phyloP scores from a whole-genome alignment of 176 grass and related monocot species.

The Oryza glaberrima region DNA sequence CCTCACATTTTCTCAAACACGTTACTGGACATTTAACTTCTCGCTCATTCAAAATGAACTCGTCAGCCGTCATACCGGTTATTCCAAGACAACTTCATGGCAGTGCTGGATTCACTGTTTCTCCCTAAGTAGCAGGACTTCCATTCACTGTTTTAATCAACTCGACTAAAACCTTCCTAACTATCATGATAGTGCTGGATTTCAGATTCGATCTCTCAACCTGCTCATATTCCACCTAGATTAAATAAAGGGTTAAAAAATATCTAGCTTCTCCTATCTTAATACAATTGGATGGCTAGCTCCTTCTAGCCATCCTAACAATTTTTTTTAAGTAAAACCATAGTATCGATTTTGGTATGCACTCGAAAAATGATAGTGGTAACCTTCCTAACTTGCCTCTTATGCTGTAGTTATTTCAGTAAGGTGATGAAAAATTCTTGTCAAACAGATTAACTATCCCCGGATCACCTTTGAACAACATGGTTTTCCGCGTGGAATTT shows the following conservation, averaged over 20 bases:
- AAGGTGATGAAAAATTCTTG: not conserved
- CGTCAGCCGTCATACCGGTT: conserved; percentile 43
- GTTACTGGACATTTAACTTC: not conserved
- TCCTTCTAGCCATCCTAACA: too few species aligned
- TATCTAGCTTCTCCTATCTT: too few species aligned
- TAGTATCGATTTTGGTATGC: not conserved
- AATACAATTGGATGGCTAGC: too few species aligned
- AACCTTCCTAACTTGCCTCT: not conserved
- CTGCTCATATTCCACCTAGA: too few species aligned
- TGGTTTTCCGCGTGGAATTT: not conserved
- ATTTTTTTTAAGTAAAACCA: not conserved
- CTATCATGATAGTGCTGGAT: too few species aligned
- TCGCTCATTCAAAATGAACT: conserved; percentile 18
- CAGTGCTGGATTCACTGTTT: not conserved
- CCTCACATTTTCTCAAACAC: not conserved
- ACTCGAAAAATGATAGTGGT: not conserved
- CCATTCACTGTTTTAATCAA: not conserved
- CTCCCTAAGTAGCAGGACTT: not conserved
- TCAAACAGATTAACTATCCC: not conserved
- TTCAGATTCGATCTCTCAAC: too few species aligned
- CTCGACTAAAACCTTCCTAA: not conserved
- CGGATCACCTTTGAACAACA: not conserved
- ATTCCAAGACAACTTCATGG: conserved; percentile 74
- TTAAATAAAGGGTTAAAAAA: too few species aligned
- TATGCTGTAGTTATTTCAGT: not conserved